Evolutionary conservation across 345 rosid species (phyloP).

Genomic region (Aquilaria malaccensis): DNA sequence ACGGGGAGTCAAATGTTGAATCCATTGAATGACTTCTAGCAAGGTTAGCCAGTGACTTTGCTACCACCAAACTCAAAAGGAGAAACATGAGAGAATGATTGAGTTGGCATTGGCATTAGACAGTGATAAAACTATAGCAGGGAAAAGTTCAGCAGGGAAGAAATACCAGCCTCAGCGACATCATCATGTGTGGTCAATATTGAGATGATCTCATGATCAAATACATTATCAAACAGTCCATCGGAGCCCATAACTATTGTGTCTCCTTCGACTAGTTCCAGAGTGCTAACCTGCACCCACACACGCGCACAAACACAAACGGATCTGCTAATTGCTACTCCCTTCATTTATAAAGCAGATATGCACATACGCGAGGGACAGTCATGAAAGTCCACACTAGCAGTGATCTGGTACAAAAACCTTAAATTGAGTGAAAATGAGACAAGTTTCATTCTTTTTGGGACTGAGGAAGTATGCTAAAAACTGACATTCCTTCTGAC

Average conservation of each 20-base stretch:
- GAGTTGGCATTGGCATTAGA: not conserved
- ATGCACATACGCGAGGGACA: too few relatives aligned
- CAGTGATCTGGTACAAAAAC: too few relatives aligned
- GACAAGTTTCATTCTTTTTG: too few relatives aligned
- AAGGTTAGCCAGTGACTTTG: slow-evolving; percentile 73
- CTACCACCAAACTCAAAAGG: slow-evolving; percentile 32
- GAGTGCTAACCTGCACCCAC: slow-evolving; percentile 45
- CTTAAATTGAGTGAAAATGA: too few relatives aligned
- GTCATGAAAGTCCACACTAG: too few relatives aligned
- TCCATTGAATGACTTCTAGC: slow-evolving; percentile 63
- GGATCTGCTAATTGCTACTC: too few relatives aligned
- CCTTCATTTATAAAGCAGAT: too few relatives aligned
- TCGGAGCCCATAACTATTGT: slow-evolving; percentile 77
- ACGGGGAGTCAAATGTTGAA: slow-evolving; percentile 72
- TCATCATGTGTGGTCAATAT: slow-evolving; percentile 27
- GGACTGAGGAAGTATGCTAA: too few relatives aligned
- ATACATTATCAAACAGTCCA: slow-evolving; percentile 86
- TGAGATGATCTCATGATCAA: slow-evolving; percentile 70
- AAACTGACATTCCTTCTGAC: too few relatives aligned
- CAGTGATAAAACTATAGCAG: not conserved
- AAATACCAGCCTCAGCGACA: slow-evolving; percentile 58
- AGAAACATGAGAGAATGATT: slow-evolving; percentile 11
- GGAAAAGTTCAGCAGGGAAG: slow-evolving; percentile 6
- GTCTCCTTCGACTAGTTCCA: slow-evolving; percentile 60
- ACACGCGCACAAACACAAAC: too few relatives aligned